phyloP scores from a whole-genome alignment of 768 basidiomycete species.

The Podaxis pistillaris region DNA sequence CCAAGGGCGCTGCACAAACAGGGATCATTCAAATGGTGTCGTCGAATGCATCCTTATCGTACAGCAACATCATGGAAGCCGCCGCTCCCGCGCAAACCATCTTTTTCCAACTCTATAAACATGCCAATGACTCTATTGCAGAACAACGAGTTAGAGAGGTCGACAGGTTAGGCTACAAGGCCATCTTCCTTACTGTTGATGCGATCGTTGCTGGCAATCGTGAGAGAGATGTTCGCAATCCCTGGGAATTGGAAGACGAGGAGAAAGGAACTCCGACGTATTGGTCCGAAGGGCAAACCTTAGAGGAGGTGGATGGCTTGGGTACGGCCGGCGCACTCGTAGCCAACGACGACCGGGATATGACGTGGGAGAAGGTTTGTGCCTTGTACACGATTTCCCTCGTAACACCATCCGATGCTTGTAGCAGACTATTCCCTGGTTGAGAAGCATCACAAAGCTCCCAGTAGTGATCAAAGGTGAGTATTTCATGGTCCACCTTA shows the following conservation, averaged over 20 bases:
- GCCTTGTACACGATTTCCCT: background rate
- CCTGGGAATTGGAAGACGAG: slow-evolving; percentile 54
- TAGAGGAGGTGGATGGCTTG: slow-evolving; percentile 33
- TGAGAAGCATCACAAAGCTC: slow-evolving; percentile 64
- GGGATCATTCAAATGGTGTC: slow-evolving; percentile 87
- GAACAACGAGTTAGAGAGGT: slow-evolving; percentile 70
- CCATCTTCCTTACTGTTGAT: slow-evolving; percentile 91
- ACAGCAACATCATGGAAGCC: slow-evolving; percentile 59
- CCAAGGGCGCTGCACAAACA: slow-evolving; percentile 60
- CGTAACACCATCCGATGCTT: background rate
- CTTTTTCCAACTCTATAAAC: slow-evolving; percentile 88
- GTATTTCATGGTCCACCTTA: background rate
- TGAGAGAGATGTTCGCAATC: slow-evolving; percentile 67
- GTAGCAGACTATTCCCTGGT: slow-evolving; percentile 71
- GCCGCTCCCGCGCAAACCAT: slow-evolving; percentile 56
- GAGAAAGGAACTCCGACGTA: slow-evolving; percentile 38
- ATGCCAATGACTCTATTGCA: slow-evolving; percentile 63
- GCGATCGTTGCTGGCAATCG: slow-evolving; percentile 81
- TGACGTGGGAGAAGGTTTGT: slow-evolving; percentile 73
- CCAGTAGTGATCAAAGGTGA: slow-evolving; percentile 76
- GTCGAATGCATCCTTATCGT: slow-evolving; percentile 71
- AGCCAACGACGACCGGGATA: slow-evolving; percentile 64
- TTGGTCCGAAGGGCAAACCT: slow-evolving; percentile 32
- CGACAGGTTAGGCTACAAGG: slow-evolving; percentile 77
- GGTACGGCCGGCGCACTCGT: slow-evolving; percentile 71